Conservation (phyloP, 129 eudicot species). For the Mikania micrantha region DNA sequence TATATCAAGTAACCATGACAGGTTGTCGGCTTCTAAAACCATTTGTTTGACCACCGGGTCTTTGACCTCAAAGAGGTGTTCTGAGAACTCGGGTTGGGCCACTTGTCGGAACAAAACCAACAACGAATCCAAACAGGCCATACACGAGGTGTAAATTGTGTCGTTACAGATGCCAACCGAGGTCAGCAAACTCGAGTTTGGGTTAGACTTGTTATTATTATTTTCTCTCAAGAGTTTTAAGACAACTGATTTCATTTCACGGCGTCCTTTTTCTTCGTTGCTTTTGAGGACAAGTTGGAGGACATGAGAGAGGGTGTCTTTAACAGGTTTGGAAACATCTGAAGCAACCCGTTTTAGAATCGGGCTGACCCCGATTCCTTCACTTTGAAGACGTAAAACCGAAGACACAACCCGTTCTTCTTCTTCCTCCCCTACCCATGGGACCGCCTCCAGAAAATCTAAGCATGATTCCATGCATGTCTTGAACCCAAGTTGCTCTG, state of each 20-base stretch:
- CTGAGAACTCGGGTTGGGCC: constrained; percentile 41
- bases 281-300: constrained; percentile 85
- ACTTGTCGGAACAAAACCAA: constrained; percentile 53
- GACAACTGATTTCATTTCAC: constrained; percentile 85
- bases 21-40: constrained; percentile 74
- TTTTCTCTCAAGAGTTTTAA: constrained; percentile 75
- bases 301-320: constrained; percentile 76
- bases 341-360: constrained; percentile 83
- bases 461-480: constrained; percentile 74
- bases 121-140: constrained; percentile 45
- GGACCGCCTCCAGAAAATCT: constrained; percentile 92
- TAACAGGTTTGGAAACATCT: constrained; percentile 50
- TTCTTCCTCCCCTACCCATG: constrained; percentile 99
- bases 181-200: constrained; percentile 38
- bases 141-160: constrained; percentile 58
- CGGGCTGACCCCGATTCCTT: constrained; percentile 61
- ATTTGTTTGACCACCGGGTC: constrained; percentile 59
- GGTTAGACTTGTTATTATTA: constrained; percentile 42
- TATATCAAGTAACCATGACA: constrained; percentile 84
- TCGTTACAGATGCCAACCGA: constrained; percentile 52
- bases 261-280: constrained; percentile 76
- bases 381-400: constrained; percentile 55
- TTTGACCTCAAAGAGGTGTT: constrained; percentile 28
- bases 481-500: constrained; percentile 64
- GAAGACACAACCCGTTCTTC: constrained; percentile 87